Conservation (phyloP, 257 asterid species). For the Plantago elongata region DNA sequence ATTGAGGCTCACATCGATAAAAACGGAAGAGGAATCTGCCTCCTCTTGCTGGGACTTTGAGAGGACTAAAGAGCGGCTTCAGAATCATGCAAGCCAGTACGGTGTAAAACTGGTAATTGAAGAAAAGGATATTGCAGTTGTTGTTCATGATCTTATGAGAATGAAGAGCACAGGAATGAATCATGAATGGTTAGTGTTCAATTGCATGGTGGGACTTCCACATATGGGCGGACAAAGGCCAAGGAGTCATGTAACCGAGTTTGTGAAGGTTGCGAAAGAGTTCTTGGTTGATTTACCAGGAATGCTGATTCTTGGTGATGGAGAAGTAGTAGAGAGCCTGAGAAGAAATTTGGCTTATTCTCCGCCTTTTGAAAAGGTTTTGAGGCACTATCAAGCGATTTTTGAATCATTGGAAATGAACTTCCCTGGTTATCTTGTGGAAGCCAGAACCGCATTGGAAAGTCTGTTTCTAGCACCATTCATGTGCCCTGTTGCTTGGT, state of each 20-base stretch:
- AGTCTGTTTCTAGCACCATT: constrained; percentile 50
- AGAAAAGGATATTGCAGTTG: constrained; percentile 34
- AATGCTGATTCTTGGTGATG: constrained; percentile 56
- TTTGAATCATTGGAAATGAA: constrained; percentile 57
- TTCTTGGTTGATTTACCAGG: constrained; percentile 30
- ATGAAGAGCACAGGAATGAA: constrained; percentile 24
- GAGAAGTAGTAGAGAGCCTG: constrained; percentile 35
- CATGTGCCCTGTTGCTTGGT: constrained; percentile 45
- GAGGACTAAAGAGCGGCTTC: constrained; percentile 43
- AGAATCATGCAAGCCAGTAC: constrained; percentile 35
- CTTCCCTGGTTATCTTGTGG: constrained; percentile 53
- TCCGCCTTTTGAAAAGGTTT: constrained; percentile 36
- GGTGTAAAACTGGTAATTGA: constrained; percentile 42
- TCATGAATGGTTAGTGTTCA: constrained; percentile 56
- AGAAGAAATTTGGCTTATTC: constrained; percentile 25
- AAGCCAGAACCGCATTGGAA: constrained; percentile 66
- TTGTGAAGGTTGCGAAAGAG: constrained; percentile 42
- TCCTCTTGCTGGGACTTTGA: constrained; percentile 36
- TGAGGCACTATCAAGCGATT: constrained; percentile 43
- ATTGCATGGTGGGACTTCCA: constrained; percentile 62
- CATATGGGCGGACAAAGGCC: constrained; percentile 51
- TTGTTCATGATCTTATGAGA: constrained; percentile 30
- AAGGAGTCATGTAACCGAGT: constrained; percentile 31
- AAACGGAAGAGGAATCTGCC: constrained; percentile 25
- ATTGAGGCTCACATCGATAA: constrained; percentile 48